A percentile compares a stretch with the other conserved stretches of the same genome.
Evolutionary conservation across 768 basidiomycete species (phyloP).

Genomic region (Cystofilobasidium capitatum): DNA sequence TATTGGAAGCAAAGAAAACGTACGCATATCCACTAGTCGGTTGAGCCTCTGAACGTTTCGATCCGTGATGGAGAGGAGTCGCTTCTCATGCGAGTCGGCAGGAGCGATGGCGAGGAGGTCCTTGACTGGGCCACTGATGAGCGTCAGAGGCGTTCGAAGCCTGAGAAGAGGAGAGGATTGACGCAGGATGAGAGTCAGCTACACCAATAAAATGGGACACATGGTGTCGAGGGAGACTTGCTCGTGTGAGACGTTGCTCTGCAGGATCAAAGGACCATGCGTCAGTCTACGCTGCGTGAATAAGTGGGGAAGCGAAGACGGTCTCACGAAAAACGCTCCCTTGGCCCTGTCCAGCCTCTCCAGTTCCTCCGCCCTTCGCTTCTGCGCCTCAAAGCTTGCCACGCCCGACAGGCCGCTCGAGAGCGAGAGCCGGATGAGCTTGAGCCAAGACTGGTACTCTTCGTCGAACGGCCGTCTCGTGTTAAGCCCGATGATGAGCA

Average conservation of each 20-base stretch:
- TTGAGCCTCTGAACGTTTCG: constrained; percentile 40
- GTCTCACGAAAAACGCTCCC: constrained; percentile 32
- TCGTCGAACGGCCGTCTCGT: constrained; percentile 32
- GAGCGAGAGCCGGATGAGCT: constrained; percentile 29
- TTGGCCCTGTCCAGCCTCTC: constrained; percentile 35
- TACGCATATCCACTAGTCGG: constrained; percentile 38
- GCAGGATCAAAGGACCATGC: not conserved
- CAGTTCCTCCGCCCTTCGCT: constrained; percentile 32
- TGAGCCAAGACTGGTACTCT: constrained; percentile 34
- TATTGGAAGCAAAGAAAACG: not conserved
- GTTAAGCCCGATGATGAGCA: constrained; percentile 35
- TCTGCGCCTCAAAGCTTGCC: constrained; percentile 33
- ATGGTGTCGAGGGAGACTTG: no score
- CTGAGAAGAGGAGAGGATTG: constrained; percentile 35
- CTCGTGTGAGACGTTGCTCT: constrained; percentile 9
- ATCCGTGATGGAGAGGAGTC: constrained; percentile 29
- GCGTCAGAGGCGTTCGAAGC: constrained; percentile 35
- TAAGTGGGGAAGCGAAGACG: no score
- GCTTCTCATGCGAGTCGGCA: constrained; percentile 28
- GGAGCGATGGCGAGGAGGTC: constrained; percentile 27
- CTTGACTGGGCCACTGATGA: constrained; percentile 34
- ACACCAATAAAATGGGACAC: no score
- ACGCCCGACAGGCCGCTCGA: constrained; percentile 30
- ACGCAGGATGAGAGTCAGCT: not conserved
- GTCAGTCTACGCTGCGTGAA: constrained; percentile 20